A percentile compares a stretch with the other conserved stretches of the same genome.
Conservation (phyloP, 1,284 basidiomycete species). For the Ceratobasidium sp. region DNA sequence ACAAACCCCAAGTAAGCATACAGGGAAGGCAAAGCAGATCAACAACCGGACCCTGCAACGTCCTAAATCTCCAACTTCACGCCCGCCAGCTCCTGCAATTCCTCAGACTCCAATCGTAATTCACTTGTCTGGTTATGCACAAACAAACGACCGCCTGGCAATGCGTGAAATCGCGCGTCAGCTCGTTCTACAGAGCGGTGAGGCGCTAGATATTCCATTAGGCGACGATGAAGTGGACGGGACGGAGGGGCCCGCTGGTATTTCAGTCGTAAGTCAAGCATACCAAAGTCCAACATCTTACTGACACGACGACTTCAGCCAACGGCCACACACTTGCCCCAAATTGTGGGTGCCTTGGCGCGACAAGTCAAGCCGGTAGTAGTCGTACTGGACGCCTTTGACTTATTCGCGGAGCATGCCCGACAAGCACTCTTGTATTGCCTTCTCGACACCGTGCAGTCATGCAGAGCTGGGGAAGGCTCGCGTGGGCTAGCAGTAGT, state of each 20-base stretch:
- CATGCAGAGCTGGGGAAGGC: conserved; percentile 61
- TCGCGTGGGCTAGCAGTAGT: conserved; percentile 81
- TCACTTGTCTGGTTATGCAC: conserved; percentile 84
- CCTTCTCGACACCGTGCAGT: conserved; percentile 83
- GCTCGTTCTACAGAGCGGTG: conserved; percentile 73
- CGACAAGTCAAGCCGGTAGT: conserved; percentile 81
- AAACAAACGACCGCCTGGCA: conserved; percentile 87
- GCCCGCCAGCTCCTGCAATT: conserved; percentile 48
- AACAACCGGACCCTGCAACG: background rate
- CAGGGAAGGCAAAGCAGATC: conserved; percentile 4
- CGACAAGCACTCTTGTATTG: conserved; percentile 90
- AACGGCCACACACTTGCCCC: conserved; percentile 80
- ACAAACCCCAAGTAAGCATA: conserved; percentile 21
- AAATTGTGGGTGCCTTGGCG: conserved; percentile 80
- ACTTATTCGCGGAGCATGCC: conserved; percentile 88
- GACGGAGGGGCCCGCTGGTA: conserved; percentile 47
- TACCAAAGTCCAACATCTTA: background rate
- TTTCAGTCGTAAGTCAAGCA: conserved; percentile 35
- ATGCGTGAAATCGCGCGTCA: conserved; percentile 92
- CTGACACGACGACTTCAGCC: conserved; percentile 51
- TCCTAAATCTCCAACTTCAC: conserved; percentile 51
- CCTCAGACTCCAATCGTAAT: conserved; percentile 68
- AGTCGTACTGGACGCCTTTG: conserved; percentile 88
- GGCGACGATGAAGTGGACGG: conserved; percentile 55
- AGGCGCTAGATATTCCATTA: conserved; percentile 50